Conservation (phyloP, 306 rosid genomes). For the peach (Prunus persica) region DNA sequence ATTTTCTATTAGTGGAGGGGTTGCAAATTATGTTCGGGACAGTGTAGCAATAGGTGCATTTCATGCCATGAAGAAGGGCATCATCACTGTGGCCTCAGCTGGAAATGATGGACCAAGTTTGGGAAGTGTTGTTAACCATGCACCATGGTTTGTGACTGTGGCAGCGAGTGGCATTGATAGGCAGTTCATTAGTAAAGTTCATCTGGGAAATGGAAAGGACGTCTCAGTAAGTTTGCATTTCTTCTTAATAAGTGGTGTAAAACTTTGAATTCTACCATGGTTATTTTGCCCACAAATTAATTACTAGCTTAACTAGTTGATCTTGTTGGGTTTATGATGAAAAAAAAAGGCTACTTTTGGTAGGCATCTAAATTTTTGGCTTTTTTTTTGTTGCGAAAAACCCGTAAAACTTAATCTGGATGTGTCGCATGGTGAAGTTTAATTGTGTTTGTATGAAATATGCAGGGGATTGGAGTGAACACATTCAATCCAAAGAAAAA, state of each 20-base stretch:
- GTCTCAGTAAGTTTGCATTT: constrained; percentile 50
- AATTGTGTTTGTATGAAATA: not conserved
- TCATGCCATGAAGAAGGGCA: constrained; percentile 81
- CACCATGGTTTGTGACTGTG: constrained; percentile 92
- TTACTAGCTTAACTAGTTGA: not conserved
- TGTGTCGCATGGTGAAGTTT: not conserved
- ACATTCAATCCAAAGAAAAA: constrained; percentile 47
- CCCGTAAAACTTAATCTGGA: too few species aligned
- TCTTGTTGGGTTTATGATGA: not conserved
- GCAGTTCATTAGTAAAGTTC: constrained; percentile 49
- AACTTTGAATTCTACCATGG: not conserved
- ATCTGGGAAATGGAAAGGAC: constrained; percentile 65
- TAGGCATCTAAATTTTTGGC: too few species aligned
- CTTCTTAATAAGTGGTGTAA: not conserved
- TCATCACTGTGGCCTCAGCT: constrained; percentile 71
- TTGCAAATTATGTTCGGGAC: constrained; percentile 35
- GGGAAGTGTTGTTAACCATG: constrained; percentile 52
- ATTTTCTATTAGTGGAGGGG: constrained; percentile 71
- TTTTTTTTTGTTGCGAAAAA: too few species aligned
- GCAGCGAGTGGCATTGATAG: constrained; percentile 86
- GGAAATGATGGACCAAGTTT: constrained; percentile 73
- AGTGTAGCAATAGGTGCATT: constrained; percentile 65
- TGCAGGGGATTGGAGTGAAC: constrained; percentile 72
- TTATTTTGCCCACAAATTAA: not conserved
- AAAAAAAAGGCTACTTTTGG: not conserved